Evolutionary conservation across 345 rosid species (phyloP).

Genomic region (Boechera retrofracta): DNA sequence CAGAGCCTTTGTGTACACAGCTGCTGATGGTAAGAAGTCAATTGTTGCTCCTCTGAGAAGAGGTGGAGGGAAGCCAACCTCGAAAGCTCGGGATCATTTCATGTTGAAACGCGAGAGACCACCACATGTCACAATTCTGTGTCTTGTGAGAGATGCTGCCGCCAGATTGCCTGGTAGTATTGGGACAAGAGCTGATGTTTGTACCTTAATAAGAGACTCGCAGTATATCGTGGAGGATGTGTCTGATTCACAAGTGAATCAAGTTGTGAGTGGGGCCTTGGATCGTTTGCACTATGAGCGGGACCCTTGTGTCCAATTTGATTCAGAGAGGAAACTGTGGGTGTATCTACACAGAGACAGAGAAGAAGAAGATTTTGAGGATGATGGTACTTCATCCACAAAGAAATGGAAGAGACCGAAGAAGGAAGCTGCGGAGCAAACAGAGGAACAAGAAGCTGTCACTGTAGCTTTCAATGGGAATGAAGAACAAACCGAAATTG

Average conservation of each 20-base stretch:
- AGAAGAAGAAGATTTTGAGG: slow-evolving; percentile 99
- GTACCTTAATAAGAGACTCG: slow-evolving; percentile 94
- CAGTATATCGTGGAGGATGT: slow-evolving; percentile 94
- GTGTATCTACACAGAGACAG: slow-evolving; percentile 93
- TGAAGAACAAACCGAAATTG: slow-evolving; percentile 68
- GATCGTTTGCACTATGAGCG: slow-evolving; percentile 99
- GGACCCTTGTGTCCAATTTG: slow-evolving; percentile 98
- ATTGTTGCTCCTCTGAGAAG: slow-evolving; percentile 98
- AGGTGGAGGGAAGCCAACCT: slow-evolving; percentile 99
- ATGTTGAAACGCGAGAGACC: slow-evolving; percentile 99
- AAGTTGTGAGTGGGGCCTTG: slow-evolving; percentile 97
- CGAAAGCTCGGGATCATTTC: slow-evolving; percentile 98
- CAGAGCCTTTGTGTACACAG: slow-evolving; percentile 95
- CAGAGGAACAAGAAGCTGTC: slow-evolving; percentile 70
- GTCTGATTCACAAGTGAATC: slow-evolving; percentile 89
- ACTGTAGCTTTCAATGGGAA: slow-evolving; percentile 66
- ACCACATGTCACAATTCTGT: slow-evolving; percentile 96
- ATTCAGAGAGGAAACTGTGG: slow-evolving; percentile 95
- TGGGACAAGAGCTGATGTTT: slow-evolving; percentile 99
- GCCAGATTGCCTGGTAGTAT: slow-evolving; percentile 97
- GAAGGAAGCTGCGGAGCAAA: slow-evolving; percentile 84
- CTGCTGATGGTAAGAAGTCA: slow-evolving; percentile 97
- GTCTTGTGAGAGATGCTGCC: slow-evolving; percentile 99
- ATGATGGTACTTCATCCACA: slow-evolving; percentile 99
- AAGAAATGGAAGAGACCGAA: slow-evolving; percentile 99